A percentile compares a stretch with the other conserved stretches of the same genome.
phyloP scores from a whole-genome alignment of 495 filamentous ascomycete genomes.

The Tuber indicum region DNA sequence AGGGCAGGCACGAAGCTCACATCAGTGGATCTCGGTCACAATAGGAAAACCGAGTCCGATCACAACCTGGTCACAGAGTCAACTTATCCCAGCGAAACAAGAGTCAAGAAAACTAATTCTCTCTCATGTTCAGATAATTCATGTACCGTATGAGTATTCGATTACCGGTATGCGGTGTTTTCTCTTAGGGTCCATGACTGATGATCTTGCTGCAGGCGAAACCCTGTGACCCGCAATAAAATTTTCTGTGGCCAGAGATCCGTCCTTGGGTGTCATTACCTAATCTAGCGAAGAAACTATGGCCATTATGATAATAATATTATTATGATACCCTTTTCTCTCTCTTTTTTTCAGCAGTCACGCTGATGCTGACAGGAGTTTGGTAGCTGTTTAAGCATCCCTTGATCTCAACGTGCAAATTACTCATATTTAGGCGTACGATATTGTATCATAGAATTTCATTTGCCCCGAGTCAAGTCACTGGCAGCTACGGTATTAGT shows the following conservation, averaged over 20 bases:
- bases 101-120: not conserved
- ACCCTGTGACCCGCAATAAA: not conserved
- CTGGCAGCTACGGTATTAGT: not conserved
- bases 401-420: not conserved
- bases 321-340: constrained; percentile 28
- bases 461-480: not conserved
- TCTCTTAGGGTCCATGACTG: not conserved
- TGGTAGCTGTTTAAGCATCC: not conserved
- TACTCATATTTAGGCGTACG: not conserved
- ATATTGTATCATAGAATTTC: not conserved
- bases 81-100: not conserved
- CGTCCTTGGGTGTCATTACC: not conserved
- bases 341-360: constrained; percentile 32
- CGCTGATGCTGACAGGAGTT: not conserved
- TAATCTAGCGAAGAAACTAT: not conserved
- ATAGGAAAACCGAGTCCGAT: not conserved
- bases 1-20: not conserved
- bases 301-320: not conserved
- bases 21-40: not conserved
- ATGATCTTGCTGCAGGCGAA: not conserved
- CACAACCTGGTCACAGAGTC: not conserved
- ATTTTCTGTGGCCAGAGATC: not conserved
- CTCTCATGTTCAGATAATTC: too few relatives aligned
- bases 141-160: too few relatives aligned
- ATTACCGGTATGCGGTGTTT: not conserved